Conservation (phyloP, 2,329 filamentous ascomycete genomes). For the Cercospora janseana region DNA sequence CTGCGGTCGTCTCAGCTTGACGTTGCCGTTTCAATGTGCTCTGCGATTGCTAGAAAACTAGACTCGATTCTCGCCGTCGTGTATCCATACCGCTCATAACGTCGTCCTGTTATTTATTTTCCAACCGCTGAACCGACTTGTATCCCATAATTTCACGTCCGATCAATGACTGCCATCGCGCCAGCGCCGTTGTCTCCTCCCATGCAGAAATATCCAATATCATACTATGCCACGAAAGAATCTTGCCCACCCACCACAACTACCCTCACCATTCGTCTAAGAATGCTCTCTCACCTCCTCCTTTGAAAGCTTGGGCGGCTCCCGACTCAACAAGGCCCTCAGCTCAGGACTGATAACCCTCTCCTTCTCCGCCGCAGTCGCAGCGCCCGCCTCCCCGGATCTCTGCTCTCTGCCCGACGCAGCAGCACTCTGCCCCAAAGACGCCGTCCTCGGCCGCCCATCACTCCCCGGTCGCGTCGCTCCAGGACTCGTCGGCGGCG, state of each 20-base stretch:
- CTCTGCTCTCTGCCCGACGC: slow-evolving; percentile 41
- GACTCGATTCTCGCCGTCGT: no score
- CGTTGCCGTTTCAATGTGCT: no score
- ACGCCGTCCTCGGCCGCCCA: slow-evolving; percentile 21
- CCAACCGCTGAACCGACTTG: no score
- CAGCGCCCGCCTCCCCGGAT: slow-evolving; percentile 21
- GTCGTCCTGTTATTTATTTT: no score
- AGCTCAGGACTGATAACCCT: slow-evolving; percentile 64
- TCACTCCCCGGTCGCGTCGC: slow-evolving; percentile 25
- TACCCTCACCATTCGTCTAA: slow-evolving; percentile 22
- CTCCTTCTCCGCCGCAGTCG: slow-evolving; percentile 37
- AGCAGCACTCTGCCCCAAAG: slow-evolving; percentile 21
- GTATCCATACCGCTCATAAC: no score
- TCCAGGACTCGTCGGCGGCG: slow-evolving; percentile 23
- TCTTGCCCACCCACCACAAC: not conserved
- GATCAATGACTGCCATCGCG: no score
- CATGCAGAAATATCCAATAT: not conserved
- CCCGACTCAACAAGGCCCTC: slow-evolving; percentile 59
- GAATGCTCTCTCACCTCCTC: slow-evolving; percentile 47
- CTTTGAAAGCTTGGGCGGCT: slow-evolving; percentile 54
- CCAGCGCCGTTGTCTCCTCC: not conserved
- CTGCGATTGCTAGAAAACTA: no score
- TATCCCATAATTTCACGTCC: no score
- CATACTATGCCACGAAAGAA: not conserved
- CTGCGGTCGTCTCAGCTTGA: no score